Evolutionary conservation across 148 eudicot species (phyloP), one percentile per base, ranked within the genome.

Genomic region (Camellia sinensis): DNA sequence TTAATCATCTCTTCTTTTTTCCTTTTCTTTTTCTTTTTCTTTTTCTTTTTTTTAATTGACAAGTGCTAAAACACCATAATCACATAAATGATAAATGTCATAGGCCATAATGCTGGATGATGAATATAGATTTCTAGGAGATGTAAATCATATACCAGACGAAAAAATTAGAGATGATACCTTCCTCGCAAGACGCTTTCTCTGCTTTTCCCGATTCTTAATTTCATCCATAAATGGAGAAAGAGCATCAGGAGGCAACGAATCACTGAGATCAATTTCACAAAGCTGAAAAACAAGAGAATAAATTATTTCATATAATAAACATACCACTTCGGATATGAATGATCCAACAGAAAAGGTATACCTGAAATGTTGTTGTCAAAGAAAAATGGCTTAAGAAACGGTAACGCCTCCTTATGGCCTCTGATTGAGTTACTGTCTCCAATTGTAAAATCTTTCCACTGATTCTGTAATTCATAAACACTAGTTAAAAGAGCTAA

Each of bases 311-410:
- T 9, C 14, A 76, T 44, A 56, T 59, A 22, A 14, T 11, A 71
- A 77, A 29, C 22, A 53, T 40, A 78, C 48, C 71, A 54, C 56
- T 4, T 53, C 2, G 40, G 40, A 76, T 78, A 57, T 45, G 62
- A 74, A 56, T 14, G 19, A 29, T 45, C 3, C 48, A 14, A 63
- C 7, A 50, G 22, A 46, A 66, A 73, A 74, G 14, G 21, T 19
- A 45, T 83, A 90, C 99, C 98, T 96, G 97, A 88, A 93, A 92
- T 65, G 97, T 87, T 77, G 99, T 87, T 78, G 99, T 91, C 87
- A 96, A 86, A 80, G 95, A 91, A 84, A 96, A 89, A 87, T 96
- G 99, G 83, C 97, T 96, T 81, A 96, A 67, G 83, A 76, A 90
- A 79, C 99, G 99, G 60, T 90, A 96, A 41, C 99, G 97, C 89